These are phyloP conservation scores for Pseudonitzschia pungens DNA, from an alignment of 108 stramenopile genomes.

Conservation along the genomic window DNA sequence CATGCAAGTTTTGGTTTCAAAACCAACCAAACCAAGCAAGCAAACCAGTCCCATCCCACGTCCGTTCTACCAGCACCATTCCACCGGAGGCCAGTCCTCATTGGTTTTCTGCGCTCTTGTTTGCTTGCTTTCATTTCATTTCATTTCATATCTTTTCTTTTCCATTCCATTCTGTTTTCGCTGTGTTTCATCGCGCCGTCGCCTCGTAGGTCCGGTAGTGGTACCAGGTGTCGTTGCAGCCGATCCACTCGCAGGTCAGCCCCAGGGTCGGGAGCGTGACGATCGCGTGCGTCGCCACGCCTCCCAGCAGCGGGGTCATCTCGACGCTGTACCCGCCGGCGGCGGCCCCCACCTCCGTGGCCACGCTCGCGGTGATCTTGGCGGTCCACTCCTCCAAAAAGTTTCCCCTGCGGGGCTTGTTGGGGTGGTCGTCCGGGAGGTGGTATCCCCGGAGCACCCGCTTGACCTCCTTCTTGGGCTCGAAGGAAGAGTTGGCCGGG, in stretches of 20 bases:
- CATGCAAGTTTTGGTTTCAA: no score
- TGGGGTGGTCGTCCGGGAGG: constrained; percentile 62
- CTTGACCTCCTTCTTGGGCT: constrained; percentile 77
- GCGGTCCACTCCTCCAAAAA: constrained; percentile 55
- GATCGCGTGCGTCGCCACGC: constrained; percentile 41
- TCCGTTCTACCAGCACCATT: no score
- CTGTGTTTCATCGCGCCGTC: not conserved
- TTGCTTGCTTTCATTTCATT: no score
- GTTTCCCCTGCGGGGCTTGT: constrained; percentile 53
- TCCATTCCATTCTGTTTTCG: not conserved
- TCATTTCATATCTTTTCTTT: no score
- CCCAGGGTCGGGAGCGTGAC: constrained; percentile 52
- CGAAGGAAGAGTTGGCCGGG: constrained; percentile 60
- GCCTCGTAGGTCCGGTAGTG: constrained; percentile 17
- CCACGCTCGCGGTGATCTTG: constrained; percentile 57
- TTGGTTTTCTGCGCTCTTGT: no score
- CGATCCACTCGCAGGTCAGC: constrained; percentile 69
- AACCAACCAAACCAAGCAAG: no score
- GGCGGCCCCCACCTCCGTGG: constrained; percentile 58
- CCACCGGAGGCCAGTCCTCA: no score
- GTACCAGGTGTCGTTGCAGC: constrained; percentile 51
- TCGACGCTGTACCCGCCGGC: constrained; percentile 57
- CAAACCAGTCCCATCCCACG: no score
- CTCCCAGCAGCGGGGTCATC: constrained; percentile 36
- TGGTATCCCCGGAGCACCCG: constrained; percentile 75